Conservation (phyloP, 208 protist genomes). For the Wallacemonas sp. region DNA sequence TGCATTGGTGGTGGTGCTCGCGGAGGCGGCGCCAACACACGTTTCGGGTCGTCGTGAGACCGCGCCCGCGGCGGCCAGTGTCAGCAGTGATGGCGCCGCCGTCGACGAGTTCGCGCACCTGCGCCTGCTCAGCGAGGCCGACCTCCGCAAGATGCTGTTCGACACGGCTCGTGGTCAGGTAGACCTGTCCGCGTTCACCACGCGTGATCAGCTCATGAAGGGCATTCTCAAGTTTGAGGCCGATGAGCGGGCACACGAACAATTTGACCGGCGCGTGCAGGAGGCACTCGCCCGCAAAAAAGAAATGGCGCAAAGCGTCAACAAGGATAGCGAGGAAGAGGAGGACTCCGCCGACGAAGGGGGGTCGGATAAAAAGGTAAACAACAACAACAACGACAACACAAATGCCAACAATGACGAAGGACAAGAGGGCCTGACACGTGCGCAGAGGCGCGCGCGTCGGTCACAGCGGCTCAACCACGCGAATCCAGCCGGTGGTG, state of each 20-base stretch:
- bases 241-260: constrained; percentile 23
- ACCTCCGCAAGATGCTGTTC: constrained; percentile 55
- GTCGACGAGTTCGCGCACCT: constrained; percentile 45
- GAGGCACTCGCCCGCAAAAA: constrained; percentile 24
- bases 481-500: not conserved
- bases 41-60: not conserved
- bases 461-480: not conserved
- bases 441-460: not conserved
- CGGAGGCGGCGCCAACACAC: not conserved
- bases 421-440: not conserved
- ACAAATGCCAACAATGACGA: not conserved
- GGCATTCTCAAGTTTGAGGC: constrained; percentile 36
- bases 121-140: constrained; percentile 37
- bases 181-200: constrained; percentile 10
- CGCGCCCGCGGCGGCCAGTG: not conserved
- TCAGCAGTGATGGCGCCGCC: not conserved
- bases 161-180: constrained; percentile 33
- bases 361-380: not conserved
- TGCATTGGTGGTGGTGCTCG: not conserved
- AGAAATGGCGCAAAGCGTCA: too few species aligned
- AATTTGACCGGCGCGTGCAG: constrained; percentile 22
- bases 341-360: not conserved
- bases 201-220: constrained; percentile 35
- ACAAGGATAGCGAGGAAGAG: too few species aligned
- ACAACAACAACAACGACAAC: not conserved